These are phyloP conservation scores for Sporobolus alterniflorus DNA, from an alignment of 202 grass and related monocot genomes.

Conservation along the genomic window DNA sequence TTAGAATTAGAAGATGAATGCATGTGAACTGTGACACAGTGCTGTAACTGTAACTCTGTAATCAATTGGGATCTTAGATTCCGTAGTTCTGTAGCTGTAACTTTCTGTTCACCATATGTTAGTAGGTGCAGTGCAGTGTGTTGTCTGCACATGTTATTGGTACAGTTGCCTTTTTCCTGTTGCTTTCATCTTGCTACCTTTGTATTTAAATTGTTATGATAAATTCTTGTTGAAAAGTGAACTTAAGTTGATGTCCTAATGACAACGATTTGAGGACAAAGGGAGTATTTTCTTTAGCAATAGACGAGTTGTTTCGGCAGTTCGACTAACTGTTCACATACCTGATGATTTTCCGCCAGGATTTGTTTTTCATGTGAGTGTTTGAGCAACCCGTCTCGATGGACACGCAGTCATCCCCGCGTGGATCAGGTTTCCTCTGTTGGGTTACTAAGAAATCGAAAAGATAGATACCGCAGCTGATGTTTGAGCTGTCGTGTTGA, in stretches of 20 bases:
- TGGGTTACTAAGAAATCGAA: background rate
- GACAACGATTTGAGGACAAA: too few species aligned
- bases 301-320: background rate
- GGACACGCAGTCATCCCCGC: conserved; percentile 77
- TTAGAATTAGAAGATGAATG: background rate
- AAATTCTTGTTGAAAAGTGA: too few species aligned
- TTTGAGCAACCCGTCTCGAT: conserved; percentile 83
- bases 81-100: background rate
- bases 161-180: background rate
- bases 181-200: background rate
- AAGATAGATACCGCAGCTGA: conserved; percentile 56
- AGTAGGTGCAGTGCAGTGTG: background rate
- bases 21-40: background rate
- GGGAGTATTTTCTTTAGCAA: too few species aligned
- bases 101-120: background rate
- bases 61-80: background rate
- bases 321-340: background rate
- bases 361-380: conserved; percentile 63
- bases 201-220: too few species aligned
- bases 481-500: too few species aligned
- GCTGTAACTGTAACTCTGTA: background rate
- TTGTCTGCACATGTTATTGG: background rate
- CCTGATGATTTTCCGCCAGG: conserved; percentile 90
- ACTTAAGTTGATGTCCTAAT: too few species aligned
- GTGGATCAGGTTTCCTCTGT: background rate